phyloP scores from a whole-genome alignment of 2,329 filamentous ascomycete species.

The Penicillium sp. region DNA sequence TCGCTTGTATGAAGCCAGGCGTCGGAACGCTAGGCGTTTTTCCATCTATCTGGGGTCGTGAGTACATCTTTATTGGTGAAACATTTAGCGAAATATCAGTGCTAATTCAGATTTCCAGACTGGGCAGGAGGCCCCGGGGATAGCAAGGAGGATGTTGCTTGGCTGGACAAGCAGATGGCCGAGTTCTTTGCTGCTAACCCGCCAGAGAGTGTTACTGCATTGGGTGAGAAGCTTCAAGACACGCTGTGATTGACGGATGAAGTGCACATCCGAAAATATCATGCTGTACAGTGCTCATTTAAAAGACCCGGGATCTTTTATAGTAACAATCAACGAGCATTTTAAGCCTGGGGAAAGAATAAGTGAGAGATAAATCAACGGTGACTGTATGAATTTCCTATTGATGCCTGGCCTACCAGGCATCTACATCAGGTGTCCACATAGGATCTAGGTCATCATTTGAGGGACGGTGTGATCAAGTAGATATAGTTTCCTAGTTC shows the following conservation, averaged over 20 bases:
- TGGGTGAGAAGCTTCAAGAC: constrained; percentile 16
- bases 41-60: constrained; percentile 70
- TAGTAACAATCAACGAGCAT: not conserved
- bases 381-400: not conserved
- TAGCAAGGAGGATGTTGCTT: constrained; percentile 72
- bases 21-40: constrained; percentile 62
- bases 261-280: not conserved
- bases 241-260: not conserved
- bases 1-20: constrained; percentile 65
- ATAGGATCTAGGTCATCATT: not conserved
- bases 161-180: constrained; percentile 69
- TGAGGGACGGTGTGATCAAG: no score
- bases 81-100: not conserved
- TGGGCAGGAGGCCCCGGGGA: constrained; percentile 73
- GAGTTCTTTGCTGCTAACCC: constrained; percentile 54
- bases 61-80: constrained; percentile 34
- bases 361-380: not conserved
- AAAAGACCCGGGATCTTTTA: not conserved
- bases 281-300: no score
- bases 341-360: not conserved
- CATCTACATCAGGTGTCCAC: not conserved
- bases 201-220: constrained; percentile 6
- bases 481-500: no score
- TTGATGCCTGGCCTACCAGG: not conserved
- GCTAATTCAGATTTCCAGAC: constrained; percentile 40